phyloP scores from a whole-genome alignment of 1,284 basidiomycete species.

The Cryptococcus deneoformans region DNA sequence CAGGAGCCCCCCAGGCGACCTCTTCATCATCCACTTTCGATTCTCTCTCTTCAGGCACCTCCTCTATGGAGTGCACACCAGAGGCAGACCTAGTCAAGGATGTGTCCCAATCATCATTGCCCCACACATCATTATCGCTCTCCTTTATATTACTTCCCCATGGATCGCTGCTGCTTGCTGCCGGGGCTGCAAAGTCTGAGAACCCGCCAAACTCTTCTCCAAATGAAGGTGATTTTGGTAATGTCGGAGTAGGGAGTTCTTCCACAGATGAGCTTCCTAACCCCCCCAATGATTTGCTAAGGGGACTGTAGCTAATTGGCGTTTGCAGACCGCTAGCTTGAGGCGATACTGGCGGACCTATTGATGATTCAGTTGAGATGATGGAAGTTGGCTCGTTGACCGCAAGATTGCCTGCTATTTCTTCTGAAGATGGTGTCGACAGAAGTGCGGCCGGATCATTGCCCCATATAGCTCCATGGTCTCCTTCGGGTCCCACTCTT shows the following conservation, averaged over 20 bases:
- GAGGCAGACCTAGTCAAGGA: background rate
- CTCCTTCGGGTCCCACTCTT: too few relatives aligned
- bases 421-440: too few relatives aligned
- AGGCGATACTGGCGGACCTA: background rate
- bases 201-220: constrained; percentile 35
- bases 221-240: constrained; percentile 27
- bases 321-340: background rate
- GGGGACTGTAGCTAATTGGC: background rate
- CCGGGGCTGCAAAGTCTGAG: constrained; percentile 10
- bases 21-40: constrained; percentile 15
- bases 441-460: too few relatives aligned
- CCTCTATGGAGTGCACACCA: background rate
- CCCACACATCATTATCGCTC: constrained; percentile 6
- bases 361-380: background rate
- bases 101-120: constrained; percentile 4
- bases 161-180: constrained; percentile 11
- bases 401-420: background rate
- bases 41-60: background rate
- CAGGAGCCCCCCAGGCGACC: constrained; percentile 18
- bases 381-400: background rate
- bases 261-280: background rate
- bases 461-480: too few relatives aligned
- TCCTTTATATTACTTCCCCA: constrained; percentile 14
- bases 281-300: background rate
- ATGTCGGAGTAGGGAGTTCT: background rate